Evolutionary conservation across 768 basidiomycete species (phyloP).

Genomic region (Amanita pseudoporphyria): DNA sequence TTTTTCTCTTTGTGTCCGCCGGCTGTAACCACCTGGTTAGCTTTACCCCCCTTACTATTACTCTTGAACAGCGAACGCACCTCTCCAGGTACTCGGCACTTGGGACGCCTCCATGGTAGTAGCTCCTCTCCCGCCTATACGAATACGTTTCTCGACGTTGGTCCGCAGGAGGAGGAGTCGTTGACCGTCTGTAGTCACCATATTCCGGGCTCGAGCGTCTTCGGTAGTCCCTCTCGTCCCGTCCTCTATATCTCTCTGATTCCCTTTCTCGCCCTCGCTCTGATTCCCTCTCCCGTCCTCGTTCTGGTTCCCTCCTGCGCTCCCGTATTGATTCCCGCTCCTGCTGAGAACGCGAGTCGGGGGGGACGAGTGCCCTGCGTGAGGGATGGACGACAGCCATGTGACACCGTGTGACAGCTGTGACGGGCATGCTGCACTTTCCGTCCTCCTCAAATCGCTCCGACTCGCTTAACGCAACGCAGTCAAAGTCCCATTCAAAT

Average conservation of each 20-base stretch:
- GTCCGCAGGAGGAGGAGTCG: constrained; percentile 29
- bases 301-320: no score
- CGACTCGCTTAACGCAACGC: constrained; percentile 35
- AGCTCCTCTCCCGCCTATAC: constrained; percentile 21
- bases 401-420: background rate
- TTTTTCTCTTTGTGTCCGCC: constrained; percentile 55
- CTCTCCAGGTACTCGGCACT: constrained; percentile 59
- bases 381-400: constrained; percentile 77
- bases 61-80: constrained; percentile 26
- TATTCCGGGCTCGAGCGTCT: constrained; percentile 49
- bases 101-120: constrained; percentile 25
- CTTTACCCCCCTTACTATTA: constrained; percentile 3
- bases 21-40: constrained; percentile 33
- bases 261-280: constrained; percentile 12
- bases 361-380: constrained; percentile 56
- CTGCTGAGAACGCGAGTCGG: constrained; percentile 22
- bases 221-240: constrained; percentile 12
- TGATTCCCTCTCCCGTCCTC: no score
- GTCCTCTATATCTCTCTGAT: constrained; percentile 9
- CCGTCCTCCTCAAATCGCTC: constrained; percentile 19
- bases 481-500: constrained; percentile 28
- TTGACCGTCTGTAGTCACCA: constrained; percentile 37
- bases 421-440: constrained; percentile 20
- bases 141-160: constrained; percentile 62
- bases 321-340: no score